These are phyloP conservation scores for Hypoxylon fragiforme DNA, from an alignment of 495 filamentous ascomycete genomes.

Conservation along the genomic window DNA sequence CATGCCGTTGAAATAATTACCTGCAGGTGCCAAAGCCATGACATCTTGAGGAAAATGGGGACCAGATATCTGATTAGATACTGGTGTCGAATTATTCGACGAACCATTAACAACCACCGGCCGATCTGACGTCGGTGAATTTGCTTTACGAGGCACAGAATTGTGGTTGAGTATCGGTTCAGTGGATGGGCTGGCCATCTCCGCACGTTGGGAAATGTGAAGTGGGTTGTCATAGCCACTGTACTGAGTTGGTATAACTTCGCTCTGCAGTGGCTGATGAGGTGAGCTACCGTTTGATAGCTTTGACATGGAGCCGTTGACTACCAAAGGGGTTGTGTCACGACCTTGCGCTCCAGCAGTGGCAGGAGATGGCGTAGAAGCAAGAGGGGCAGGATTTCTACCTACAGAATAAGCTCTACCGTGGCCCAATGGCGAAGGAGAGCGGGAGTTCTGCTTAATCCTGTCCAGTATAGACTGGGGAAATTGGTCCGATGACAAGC, in stretches of 20 bases:
- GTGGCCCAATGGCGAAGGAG: conserved; percentile 58
- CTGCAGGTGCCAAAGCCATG: conserved; percentile 7
- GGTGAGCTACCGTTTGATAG: conserved; percentile 22
- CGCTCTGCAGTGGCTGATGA: conserved; percentile 32
- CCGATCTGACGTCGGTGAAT: conserved; percentile 40
- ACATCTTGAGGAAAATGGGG: conserved; percentile 27
- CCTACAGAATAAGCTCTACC: conserved; percentile 49
- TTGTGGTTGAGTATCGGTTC: conserved; percentile 29
- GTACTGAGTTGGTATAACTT: conserved; percentile 34
- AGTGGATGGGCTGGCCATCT: conserved; percentile 18
- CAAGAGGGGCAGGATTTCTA: conserved; percentile 43
- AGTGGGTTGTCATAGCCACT: conserved; percentile 45
- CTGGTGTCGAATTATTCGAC: conserved; percentile 14
- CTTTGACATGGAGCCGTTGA: conserved; percentile 49
- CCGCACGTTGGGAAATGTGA: conserved; percentile 42
- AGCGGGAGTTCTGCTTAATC: conserved; percentile 55
- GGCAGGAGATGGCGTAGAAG: conserved; percentile 40
- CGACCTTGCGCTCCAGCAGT: conserved; percentile 32
- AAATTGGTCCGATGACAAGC: conserved; percentile 54
- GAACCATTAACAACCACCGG: conserved; percentile 58
- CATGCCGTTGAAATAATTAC: conserved; percentile 13
- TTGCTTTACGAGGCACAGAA: conserved; percentile 22
- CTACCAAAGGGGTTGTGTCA: conserved; percentile 47
- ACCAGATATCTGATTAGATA: conserved; percentile 6
- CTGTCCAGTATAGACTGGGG: conserved; percentile 55